Conservation (phyloP, 139 green algal genomes). For the Pedinophyceae sp. region DNA sequence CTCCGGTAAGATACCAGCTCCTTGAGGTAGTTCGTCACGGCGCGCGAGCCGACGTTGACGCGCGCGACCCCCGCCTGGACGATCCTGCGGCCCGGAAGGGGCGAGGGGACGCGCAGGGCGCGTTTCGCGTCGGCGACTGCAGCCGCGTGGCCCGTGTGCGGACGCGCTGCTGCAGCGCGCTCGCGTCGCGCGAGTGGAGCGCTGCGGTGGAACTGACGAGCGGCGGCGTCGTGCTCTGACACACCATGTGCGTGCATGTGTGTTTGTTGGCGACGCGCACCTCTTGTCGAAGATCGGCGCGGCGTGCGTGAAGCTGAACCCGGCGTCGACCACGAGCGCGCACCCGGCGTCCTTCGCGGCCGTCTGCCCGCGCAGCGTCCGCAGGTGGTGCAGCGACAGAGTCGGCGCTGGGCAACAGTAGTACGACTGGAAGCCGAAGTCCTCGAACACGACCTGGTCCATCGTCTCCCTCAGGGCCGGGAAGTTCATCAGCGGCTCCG, state of each 20-base stretch:
- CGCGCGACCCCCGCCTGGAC: conserved; percentile 38
- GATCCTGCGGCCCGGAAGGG: conserved; percentile 20
- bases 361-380: neutral
- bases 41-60: conserved; percentile 91
- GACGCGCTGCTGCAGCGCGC: too few relatives aligned
- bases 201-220: too few relatives aligned
- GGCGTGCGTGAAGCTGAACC: conserved; percentile 35
- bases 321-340: conserved; percentile 40
- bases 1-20: conserved; percentile 77
- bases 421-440: conserved; percentile 47
- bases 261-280: too few relatives aligned
- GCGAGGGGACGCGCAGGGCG: too few relatives aligned
- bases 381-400: neutral
- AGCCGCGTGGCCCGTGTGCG: too few relatives aligned
- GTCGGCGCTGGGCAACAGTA: conserved; percentile 6
- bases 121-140: too few relatives aligned
- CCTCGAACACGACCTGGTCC: conserved; percentile 57
- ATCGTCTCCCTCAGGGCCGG: conserved; percentile 28
- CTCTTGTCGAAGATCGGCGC: conserved; percentile 28
- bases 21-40: conserved; percentile 95
- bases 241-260: too few relatives aligned
- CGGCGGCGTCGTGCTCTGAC: too few relatives aligned
- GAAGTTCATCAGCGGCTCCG: conserved; percentile 72
- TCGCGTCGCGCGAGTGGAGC: too few relatives aligned
- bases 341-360: conserved; percentile 2